Evolutionary conservation across 1,139 yeast genomes (phyloP), one percentile per base, ranked within the genome.

Genomic region (Debaryomyces subglobosus): DNA sequence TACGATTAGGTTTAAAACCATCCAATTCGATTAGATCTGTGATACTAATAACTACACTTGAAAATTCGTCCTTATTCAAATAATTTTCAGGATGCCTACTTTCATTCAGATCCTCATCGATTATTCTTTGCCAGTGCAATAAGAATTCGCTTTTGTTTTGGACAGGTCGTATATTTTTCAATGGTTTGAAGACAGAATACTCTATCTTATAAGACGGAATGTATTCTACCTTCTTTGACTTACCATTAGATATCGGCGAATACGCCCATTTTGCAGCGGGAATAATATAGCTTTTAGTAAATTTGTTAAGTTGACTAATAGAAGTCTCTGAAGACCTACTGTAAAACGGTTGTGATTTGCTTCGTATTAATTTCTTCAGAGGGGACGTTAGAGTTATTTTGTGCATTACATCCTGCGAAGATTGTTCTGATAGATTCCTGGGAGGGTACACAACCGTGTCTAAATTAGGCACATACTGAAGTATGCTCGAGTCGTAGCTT

Each of bases 1-100:
- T 85, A 49, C 88, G 66, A 44, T 68, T 62, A 0, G 92, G 89
- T 20, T 66, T 65, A 5, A 49, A 45, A 16, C 49, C 41, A 10
- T 54, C 59, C 4, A 49, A 25, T 44, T 69, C 72, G 32, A 72
- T 68, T 27, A 58, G 54, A n/a, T 58, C 53, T 3, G 57, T 57
- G 0, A 71, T 57, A 5, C 52, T 34, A 20, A 52, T 49, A 7
- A 69, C 52, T 39, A 69, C 47, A 3, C 32, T 45, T 12, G 59
- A 53, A 48, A 71, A 71, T 10, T 62, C 61, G 8, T 36, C 47
- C 4, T 53, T 52, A 35, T 60, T 58, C 15, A 62, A 50, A 45
- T 59, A 58, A 44, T 63, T 63, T 13, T 59, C 64, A 4, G 71
- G 71, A 32, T 52, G 51, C 24, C 46, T 49, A 13, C 44, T 3